Evolutionary conservation across 2,329 filamentous ascomycete genomes (phyloP).

Genomic region (Arthrobotrys pseudoclavata): DNA sequence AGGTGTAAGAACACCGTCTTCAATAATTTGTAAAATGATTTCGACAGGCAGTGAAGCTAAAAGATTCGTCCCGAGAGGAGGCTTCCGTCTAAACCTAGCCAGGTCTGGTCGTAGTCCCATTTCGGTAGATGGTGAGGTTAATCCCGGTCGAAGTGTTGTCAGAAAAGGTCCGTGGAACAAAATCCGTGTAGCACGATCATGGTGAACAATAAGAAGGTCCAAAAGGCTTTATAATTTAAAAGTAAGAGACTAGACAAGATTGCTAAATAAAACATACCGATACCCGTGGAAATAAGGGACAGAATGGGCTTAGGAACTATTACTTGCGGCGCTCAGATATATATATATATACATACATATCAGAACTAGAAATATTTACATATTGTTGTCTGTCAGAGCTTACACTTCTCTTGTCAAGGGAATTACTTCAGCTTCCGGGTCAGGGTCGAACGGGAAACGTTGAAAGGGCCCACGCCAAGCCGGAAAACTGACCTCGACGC

Average conservation of each 20-base stretch:
- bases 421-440: neutral
- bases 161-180: conserved; percentile 2
- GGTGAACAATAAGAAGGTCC: neutral
- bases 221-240: neutral
- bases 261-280: neutral
- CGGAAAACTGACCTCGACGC: neutral
- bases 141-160: conserved; percentile 46
- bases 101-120: conserved; percentile 39
- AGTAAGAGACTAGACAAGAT: neutral
- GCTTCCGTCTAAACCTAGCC: conserved; percentile 23
- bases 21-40: conserved; percentile 39
- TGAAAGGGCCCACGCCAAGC: conserved; percentile 5
- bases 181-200: conserved; percentile 11
- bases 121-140: conserved; percentile 3
- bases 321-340: neutral
- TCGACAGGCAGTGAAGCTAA: conserved; percentile 32
- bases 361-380: neutral
- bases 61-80: neutral
- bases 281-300: neutral
- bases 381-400: neutral
- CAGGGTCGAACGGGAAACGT: conserved; percentile 5
- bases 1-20: conserved; percentile 13
- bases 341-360: neutral
- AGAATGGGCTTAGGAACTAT: neutral
- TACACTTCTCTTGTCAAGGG: neutral